phyloP scores from a whole-genome alignment of 177 flowering plant species.

The Telopea speciosissima region DNA sequence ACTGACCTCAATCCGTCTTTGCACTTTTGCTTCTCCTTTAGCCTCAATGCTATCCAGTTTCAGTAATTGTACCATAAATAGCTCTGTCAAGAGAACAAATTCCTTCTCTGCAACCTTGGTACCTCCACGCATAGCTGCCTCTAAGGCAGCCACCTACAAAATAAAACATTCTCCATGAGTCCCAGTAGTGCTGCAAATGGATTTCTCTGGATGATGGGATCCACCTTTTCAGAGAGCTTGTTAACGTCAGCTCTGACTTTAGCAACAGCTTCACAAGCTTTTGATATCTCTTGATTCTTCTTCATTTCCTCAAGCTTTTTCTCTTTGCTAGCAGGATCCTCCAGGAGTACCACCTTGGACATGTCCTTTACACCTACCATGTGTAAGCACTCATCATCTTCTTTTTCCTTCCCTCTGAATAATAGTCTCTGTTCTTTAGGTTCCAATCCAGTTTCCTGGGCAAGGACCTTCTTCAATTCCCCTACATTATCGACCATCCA shows the following conservation, averaged over 20 bases:
- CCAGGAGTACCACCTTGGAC: constrained; percentile 61
- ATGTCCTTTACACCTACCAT: constrained; percentile 61
- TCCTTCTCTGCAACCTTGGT: constrained; percentile 58
- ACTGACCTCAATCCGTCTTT: constrained; percentile 68
- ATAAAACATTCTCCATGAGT: background rate
- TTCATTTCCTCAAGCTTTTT: constrained; percentile 44
- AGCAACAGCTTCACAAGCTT: constrained; percentile 49
- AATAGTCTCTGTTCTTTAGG: constrained; percentile 53
- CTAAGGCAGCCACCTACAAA: constrained; percentile 51
- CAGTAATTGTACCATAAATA: constrained; percentile 70
- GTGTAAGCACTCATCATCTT: constrained; percentile 47
- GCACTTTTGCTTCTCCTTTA: constrained; percentile 72
- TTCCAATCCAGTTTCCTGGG: constrained; percentile 47
- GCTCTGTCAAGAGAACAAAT: constrained; percentile 50
- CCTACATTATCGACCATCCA: constrained; percentile 29
- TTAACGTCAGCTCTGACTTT: constrained; percentile 63
- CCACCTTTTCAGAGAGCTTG: constrained; percentile 65
- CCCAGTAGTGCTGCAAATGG: background rate
- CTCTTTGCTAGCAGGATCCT: constrained; percentile 41
- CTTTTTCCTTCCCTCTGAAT: constrained; percentile 72
- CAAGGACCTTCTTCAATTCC: constrained; percentile 53
- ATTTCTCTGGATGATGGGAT: background rate
- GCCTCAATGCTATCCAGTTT: constrained; percentile 77
- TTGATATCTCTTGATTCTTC: constrained; percentile 29
- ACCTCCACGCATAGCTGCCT: constrained; percentile 42